A percentile compares a stretch with the other conserved stretches of the same genome.
These are phyloP conservation scores for Combretum micranthum DNA, from an alignment of 345 rosid species.

Conservation along the genomic window DNA sequence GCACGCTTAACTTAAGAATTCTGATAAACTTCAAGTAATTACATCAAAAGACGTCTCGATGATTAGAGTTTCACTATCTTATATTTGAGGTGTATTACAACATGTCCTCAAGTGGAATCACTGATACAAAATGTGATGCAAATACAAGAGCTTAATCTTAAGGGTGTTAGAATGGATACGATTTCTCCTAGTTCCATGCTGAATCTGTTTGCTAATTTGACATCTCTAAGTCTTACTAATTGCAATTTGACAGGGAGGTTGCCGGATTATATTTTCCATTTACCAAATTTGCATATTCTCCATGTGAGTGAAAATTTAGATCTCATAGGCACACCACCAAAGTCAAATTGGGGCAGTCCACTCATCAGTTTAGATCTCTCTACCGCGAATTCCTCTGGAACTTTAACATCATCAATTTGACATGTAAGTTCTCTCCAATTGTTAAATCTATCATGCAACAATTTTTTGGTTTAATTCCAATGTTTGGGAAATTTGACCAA, in stretches of 20 bases:
- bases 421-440: not conserved
- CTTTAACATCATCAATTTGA: conserved; percentile 3
- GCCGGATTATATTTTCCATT: conserved; percentile 7
- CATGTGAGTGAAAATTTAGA: not conserved
- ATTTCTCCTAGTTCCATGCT: not conserved
- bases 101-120: too few relatives aligned
- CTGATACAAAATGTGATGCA: conserved; percentile 9
- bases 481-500: conserved; percentile 1
- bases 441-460: conserved; percentile 2
- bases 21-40: too few relatives aligned
- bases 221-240: not conserved
- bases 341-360: conserved; percentile 3
- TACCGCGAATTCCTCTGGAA: not conserved
- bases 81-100: too few relatives aligned
- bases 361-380: conserved; percentile 2
- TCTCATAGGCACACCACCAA: conserved; percentile 7
- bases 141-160: conserved; percentile 4
- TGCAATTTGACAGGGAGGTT: conserved; percentile 2
- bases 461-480: not conserved
- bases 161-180: not conserved
- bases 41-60: too few relatives aligned
- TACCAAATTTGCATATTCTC: conserved; percentile 1
- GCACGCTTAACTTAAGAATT: too few relatives aligned
- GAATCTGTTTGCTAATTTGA: conserved; percentile 11
- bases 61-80: too few relatives aligned